A percentile compares a stretch with the other conserved stretches of the same genome.
These are phyloP conservation scores for Leptographium lundbergii DNA, from an alignment of 2,329 filamentous ascomycete genomes.

Conservation along the genomic window DNA sequence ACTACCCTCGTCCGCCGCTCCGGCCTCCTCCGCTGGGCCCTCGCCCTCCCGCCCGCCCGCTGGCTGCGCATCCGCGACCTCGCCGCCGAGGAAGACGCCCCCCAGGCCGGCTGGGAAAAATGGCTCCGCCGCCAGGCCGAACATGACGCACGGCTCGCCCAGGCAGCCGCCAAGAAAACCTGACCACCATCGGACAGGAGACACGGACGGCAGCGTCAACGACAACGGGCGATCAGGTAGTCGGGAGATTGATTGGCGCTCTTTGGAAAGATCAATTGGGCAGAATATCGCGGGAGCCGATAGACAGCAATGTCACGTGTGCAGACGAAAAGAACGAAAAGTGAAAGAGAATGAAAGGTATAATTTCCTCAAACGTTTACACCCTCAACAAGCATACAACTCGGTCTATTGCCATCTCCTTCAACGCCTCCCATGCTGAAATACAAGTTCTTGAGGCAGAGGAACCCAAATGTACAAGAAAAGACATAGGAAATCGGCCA, in stretches of 20 bases:
- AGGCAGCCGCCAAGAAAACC: constrained; percentile 16
- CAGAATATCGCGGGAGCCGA: no score
- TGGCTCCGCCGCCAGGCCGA: constrained; percentile 51
- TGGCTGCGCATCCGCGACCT: constrained; percentile 69
- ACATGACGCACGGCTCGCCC: constrained; percentile 11
- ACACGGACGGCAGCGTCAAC: background rate
- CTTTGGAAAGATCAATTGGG: background rate
- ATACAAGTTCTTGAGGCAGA: background rate
- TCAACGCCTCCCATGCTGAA: constrained; percentile 6
- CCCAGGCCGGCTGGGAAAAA: constrained; percentile 85
- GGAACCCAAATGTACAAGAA: background rate
- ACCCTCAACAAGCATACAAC: background rate
- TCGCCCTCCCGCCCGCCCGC: constrained; percentile 53
- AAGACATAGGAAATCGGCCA: background rate
- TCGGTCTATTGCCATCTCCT: background rate
- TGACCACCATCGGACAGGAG: background rate
- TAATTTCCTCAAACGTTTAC: no score
- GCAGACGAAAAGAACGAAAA: no score
- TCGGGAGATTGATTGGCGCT: no score
- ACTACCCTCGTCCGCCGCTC: constrained; percentile 53
- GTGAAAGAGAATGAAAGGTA: no score
- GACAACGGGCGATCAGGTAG: no score
- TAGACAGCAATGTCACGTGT: no score
- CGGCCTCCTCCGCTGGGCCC: constrained; percentile 59
- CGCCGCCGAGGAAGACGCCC: constrained; percentile 75